Evolutionary conservation across 78 protist species (phyloP).

Genomic region (Cavenderia fasciculata): DNA sequence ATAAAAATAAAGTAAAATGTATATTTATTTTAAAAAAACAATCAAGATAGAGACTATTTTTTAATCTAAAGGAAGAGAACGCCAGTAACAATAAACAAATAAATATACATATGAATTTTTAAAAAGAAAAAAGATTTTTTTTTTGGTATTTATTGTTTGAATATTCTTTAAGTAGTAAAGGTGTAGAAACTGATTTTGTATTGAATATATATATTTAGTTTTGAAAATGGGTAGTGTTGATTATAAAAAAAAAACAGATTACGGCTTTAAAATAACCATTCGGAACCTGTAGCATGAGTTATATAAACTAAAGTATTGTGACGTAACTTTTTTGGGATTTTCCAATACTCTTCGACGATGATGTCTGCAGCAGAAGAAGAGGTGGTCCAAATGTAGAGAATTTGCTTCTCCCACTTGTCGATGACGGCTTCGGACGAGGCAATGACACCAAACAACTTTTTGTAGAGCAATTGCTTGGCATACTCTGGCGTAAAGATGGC

Average conservation of each 20-base stretch:
- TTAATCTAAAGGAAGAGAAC: too few relatives aligned
- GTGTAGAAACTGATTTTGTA: too few relatives aligned
- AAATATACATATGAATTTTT: too few relatives aligned
- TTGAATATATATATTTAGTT: too few relatives aligned
- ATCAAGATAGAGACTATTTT: too few relatives aligned
- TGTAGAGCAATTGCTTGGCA: constrained; percentile 63
- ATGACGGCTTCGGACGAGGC: constrained; percentile 34
- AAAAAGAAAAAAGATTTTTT: neutral
- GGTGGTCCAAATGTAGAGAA: constrained; percentile 77
- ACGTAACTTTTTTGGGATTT: constrained; percentile 43
- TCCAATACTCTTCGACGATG: constrained; percentile 59
- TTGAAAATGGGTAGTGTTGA: too few relatives aligned
- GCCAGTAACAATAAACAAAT: too few relatives aligned
- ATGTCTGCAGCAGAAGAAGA: constrained; percentile 42
- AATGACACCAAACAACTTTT: constrained; percentile 80
- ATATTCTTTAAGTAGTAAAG: too few relatives aligned
- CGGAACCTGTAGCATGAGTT: constrained; percentile 48
- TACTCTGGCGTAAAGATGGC: constrained; percentile 65
- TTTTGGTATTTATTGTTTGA: neutral
- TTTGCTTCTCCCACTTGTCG: constrained; percentile 85
- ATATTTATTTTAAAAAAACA: too few relatives aligned
- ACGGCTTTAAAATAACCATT: constrained; percentile 51
- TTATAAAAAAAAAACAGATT: too few relatives aligned
- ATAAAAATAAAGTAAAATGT: too few relatives aligned
- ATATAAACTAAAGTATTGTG: constrained; percentile 68